Base-by-base conservation (phyloP, 75 land plant genomes). In the Pinus albicaulis region DNA sequence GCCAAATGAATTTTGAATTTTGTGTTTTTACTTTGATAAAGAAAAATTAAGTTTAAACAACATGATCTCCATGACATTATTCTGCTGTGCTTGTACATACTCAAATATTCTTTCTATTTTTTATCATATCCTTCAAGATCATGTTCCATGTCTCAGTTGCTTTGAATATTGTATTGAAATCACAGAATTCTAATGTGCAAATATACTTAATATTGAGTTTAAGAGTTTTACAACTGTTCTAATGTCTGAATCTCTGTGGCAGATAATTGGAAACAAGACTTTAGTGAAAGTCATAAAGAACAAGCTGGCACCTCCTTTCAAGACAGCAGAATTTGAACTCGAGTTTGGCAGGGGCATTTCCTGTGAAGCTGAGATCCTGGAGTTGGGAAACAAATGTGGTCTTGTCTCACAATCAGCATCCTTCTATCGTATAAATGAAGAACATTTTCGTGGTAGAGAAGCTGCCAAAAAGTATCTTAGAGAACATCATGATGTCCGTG, bases 261-360 rank as follows among this genome's bases (percentile, higher is more conserved):
- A 92, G 94, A 84, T 83, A 44, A 16, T 86, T 28, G 94, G 94
- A 59, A 92, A 88, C 76, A 81, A 85, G 77, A 88, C 88, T 55
- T 52, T 56, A 28, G 97, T 94, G 59, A 88, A 88, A 79, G 75
- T 94, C 59, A 91, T 90, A 56, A 94, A 92, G 79, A 94, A 94
- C 85, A 94, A 94, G 76, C 89, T 82, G 71, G 95, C 97, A 26
- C 97, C 95, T 75, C 97, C 95, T 56, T 94, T 92, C 80, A 92
- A 76, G 57, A 86, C 87, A 13, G 95, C 87, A 11, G 80, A 86
- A 48, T 90, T 92, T 83, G 95, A 94, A 74, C 88, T 96, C 20
- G 95, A 89, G 73, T 96, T 92, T 87, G 99, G 99, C 52, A 94
- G 84, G 76, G 99, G 99, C 7, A 96, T 96, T 25, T 87, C 77